Conservation (phyloP, 1,284 basidiomycete genomes). For the Moesziomyces sp. region DNA sequence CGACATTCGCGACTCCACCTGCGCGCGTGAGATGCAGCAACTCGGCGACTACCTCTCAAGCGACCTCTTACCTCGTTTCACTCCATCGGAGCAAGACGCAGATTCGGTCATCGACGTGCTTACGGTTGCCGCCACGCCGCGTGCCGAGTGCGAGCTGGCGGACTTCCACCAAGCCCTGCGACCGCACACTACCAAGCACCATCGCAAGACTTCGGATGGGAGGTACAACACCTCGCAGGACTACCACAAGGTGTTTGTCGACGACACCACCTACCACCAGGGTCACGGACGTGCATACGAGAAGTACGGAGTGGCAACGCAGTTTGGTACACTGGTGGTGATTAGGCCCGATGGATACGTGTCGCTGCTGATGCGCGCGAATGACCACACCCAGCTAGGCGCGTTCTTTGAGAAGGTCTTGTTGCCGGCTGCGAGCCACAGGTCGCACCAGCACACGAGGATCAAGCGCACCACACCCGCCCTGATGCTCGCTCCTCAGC, state of each 20-base stretch:
- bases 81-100: slow-evolving; percentile 19
- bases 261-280: slow-evolving; percentile 35
- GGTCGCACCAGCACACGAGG: slow-evolving; percentile 27
- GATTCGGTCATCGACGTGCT: slow-evolving; percentile 44
- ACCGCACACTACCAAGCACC: slow-evolving; percentile 19
- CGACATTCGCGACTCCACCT: slow-evolving; percentile 21
- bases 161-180: slow-evolving; percentile 23
- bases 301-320: slow-evolving; percentile 22
- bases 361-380: slow-evolving; percentile 16
- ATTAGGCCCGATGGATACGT: slow-evolving; percentile 42
- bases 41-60: slow-evolving; percentile 15
- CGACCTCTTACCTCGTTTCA: slow-evolving; percentile 17
- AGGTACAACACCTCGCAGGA: slow-evolving; percentile 27
- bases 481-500: slow-evolving; percentile 10
- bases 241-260: slow-evolving; percentile 43
- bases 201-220: slow-evolving; percentile 15
- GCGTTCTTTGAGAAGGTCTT: slow-evolving; percentile 21
- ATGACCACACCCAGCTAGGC: slow-evolving; percentile 14
- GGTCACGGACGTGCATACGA: slow-evolving; percentile 30
- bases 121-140: slow-evolving; percentile 28
- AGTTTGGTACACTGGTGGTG: slow-evolving; percentile 27
- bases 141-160: slow-evolving; percentile 10
- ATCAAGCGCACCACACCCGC: slow-evolving; percentile 15
- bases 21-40: slow-evolving; percentile 16
- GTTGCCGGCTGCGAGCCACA: slow-evolving; percentile 10